Evolutionary conservation across 257 asterid species (phyloP), one percentile per base, ranked within the genome.

Genomic region (Gentiana dahurica): DNA sequence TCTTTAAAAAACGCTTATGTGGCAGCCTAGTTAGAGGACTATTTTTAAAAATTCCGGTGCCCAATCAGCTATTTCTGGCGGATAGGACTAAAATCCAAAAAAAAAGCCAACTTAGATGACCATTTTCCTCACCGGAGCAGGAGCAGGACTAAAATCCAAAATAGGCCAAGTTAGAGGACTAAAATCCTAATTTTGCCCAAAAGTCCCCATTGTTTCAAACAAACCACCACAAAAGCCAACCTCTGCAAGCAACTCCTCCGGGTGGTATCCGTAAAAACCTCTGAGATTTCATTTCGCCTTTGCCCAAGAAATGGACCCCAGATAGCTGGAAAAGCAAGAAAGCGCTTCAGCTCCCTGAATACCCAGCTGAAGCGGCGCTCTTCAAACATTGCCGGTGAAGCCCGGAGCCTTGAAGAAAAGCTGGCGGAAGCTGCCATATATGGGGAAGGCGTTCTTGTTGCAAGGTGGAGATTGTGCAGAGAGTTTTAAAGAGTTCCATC

Each of bases 401-500:
- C 90, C 1, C 63, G 95, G 59, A 73, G 64, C 63, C 81, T 86
- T 45, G 95, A 86, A 72, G 95, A 86, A 36, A 61, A 75, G 2
- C 77, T 86, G 6, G 95, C 55, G 1, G 87, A 86, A 66, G 95
- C 95, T 6, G 94, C 94, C 34, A 66, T 89, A 89, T 36, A 66
- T 74, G 88, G 95, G 95, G 2, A 72, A 79, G 12, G 95, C 95
- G 0, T 86, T 86, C 49, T 71, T 86, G 62, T 72, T 86, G 4
- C 95, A 86, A 53, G 95, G 94, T 0, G 95, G 95, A 13, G 95
- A 86, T 71, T 86, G 95, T 41, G 95, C 95, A 0, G 95, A 86
- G 81, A 86, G 95, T 68, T 86, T 86, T 54, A 83, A 86, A 54
- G 95, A 86, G 77, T 86, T 86, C 58, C 72, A 72, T 68, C 94